phyloP scores from a whole-genome alignment of 306 rosid species.

The Cicer yamashitae region DNA sequence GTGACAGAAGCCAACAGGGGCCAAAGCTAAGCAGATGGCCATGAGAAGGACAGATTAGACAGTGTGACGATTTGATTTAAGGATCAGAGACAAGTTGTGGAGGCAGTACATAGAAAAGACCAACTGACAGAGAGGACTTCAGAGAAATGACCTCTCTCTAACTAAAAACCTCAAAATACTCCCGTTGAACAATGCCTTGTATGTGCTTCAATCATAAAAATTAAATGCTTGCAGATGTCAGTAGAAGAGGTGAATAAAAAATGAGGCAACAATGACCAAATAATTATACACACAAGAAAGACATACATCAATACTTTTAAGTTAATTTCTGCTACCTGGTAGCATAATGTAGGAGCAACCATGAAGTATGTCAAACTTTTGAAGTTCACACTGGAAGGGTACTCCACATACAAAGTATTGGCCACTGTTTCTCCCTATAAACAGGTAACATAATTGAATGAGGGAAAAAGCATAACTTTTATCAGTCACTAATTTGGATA shows the following conservation, averaged over 20 bases:
- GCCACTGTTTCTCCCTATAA: slow-evolving; percentile 52
- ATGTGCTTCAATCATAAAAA: slow-evolving; percentile 19
- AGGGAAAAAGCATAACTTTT: background rate
- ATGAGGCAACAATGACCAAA: slow-evolving; percentile 15
- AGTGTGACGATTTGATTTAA: background rate
- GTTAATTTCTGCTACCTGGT: slow-evolving; percentile 69
- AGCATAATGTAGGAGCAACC: slow-evolving; percentile 97
- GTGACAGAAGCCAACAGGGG: background rate
- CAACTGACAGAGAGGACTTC: background rate
- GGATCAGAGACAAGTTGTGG: background rate
- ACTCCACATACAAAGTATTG: slow-evolving; percentile 47
- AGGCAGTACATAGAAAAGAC: background rate
- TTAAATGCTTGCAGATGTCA: slow-evolving; percentile 19
- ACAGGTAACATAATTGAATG: slow-evolving; percentile 45
- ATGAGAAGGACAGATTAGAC: background rate
- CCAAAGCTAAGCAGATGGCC: background rate
- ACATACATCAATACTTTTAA: slow-evolving; percentile 19
- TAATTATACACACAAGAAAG: slow-evolving; percentile 1
- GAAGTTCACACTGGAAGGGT: slow-evolving; percentile 58
- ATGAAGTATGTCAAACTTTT: slow-evolving; percentile 83
- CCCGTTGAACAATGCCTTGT: slow-evolving; percentile 19
- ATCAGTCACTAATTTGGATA: slow-evolving; percentile 26
- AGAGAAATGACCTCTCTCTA: slow-evolving; percentile 14
- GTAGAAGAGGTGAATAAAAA: slow-evolving; percentile 14
- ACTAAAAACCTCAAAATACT: slow-evolving; percentile 16